Base-by-base conservation (phyloP, 306 rosid species). In the Astragalus glycyphyllos region DNA sequence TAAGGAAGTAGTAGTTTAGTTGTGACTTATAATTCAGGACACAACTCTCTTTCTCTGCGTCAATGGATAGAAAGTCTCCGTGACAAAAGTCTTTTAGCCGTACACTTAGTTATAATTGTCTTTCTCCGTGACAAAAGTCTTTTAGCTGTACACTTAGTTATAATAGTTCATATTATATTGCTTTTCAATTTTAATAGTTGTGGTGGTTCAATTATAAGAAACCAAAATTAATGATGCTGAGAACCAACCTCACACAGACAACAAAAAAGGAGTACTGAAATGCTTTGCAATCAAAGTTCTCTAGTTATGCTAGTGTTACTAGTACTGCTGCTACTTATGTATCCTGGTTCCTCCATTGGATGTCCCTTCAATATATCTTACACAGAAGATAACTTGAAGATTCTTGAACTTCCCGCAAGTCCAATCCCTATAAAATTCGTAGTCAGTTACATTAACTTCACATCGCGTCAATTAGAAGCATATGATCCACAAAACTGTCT, bases 401-500 rank as follows among this genome's bases (percentile, higher is more conserved):
- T n/a, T n/a, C 35, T 74, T 26, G 57, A 63, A 11, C 11, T 74
- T 0, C 65, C 65, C 0, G 15, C 57, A 0, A 7, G 2, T 40
- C 69, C 67, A 11, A 7, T 6, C 10, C 53, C 58, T 6, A 7
- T 45, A 2, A 34, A n/a, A 44, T 48, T 71, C 32, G 1, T 2
- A 1, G 35, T 31, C 65, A 7, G 0, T 1, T 0, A 0, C 0
- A 42, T 11, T 2, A 0, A 65, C n/a, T 55, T 65, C 45, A 4
- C 6, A 42, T 2, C 0, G 0, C 53, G n/a, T 9, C 0, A 0
- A 0, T 0, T 71, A 46, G 1, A 1, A 0, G 11, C 10, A 5
- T 70, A 3, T 8, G 73, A 78, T 16, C 69, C 69, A 1, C 17
- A 40, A 5, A 8, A 4, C 10, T 78, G 82, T 54, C 55, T 58